Evolutionary conservation across 208 protist genomes (phyloP).

Genomic region (Crithidia bombi): DNA sequence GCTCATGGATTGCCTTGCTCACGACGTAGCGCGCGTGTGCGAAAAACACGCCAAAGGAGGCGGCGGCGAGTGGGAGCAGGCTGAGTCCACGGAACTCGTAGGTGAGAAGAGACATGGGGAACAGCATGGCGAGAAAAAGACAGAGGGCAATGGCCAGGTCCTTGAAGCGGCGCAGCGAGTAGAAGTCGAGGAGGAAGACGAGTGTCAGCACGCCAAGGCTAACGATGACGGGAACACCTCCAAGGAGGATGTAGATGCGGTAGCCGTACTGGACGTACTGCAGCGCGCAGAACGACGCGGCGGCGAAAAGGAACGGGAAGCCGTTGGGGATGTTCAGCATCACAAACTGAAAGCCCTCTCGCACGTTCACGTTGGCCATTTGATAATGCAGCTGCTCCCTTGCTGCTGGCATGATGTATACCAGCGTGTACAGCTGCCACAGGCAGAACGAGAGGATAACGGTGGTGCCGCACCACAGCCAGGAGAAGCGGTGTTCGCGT

Average conservation of each 20-base stretch:
- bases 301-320: constrained; percentile 69
- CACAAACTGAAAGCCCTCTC: constrained; percentile 57
- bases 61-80: constrained; percentile 55
- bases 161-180: constrained; percentile 43
- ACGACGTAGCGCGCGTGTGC: constrained; percentile 58
- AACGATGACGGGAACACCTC: constrained; percentile 58
- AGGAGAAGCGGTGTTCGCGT: constrained; percentile 57
- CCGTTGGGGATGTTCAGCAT: constrained; percentile 73
- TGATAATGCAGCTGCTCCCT: constrained; percentile 56
- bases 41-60: constrained; percentile 64
- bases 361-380: constrained; percentile 46
- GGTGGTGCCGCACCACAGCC: constrained; percentile 76
- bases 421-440: constrained; percentile 75
- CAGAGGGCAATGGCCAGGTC: constrained; percentile 64
- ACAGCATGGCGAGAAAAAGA: constrained; percentile 61
- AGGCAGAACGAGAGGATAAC: constrained; percentile 68
- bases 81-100: constrained; percentile 67
- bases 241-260: constrained; percentile 64
- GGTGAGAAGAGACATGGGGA: constrained; percentile 62
- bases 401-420: constrained; percentile 63
- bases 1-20: constrained; percentile 42
- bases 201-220: constrained; percentile 61
- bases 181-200: constrained; percentile 74
- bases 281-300: constrained; percentile 61
- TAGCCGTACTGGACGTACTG: constrained; percentile 73